These are phyloP conservation scores for Lactarius akahatsu DNA, from an alignment of 768 basidiomycete species.

Conservation along the genomic window DNA sequence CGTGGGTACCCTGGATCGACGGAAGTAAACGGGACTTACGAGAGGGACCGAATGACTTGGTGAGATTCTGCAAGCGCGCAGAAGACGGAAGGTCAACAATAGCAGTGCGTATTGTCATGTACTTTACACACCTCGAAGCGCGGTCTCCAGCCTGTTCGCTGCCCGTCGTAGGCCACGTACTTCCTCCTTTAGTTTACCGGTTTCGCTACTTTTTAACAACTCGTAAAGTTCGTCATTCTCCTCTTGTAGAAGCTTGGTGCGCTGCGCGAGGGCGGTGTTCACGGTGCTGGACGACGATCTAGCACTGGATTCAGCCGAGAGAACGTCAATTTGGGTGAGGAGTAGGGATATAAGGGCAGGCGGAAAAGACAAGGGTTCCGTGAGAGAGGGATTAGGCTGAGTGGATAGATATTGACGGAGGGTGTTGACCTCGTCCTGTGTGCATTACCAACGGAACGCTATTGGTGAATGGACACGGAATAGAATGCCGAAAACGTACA, in stretches of 20 bases:
- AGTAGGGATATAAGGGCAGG: slow-evolving; percentile 67
- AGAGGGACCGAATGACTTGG: slow-evolving; percentile 62
- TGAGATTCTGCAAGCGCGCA: slow-evolving; percentile 62
- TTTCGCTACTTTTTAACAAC: slow-evolving; percentile 69
- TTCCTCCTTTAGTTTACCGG: slow-evolving; percentile 80
- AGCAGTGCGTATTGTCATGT: slow-evolving; percentile 13
- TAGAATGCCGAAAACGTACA: slow-evolving; percentile 46
- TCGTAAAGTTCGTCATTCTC: slow-evolving; percentile 88
- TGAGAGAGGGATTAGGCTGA: slow-evolving; percentile 57
- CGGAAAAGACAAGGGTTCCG: slow-evolving; percentile 68
- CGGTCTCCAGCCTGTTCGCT: slow-evolving; percentile 67
- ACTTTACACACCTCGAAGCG: slow-evolving; percentile 63
- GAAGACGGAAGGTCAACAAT: slow-evolving; percentile 12
- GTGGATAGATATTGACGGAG: slow-evolving; percentile 63
- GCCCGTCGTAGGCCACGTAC: slow-evolving; percentile 65
- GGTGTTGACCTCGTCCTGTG: slow-evolving; percentile 75
- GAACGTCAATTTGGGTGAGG: slow-evolving; percentile 59
- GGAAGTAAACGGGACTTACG: slow-evolving; percentile 50
- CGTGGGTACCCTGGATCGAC: slow-evolving; percentile 19
- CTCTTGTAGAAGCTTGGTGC: slow-evolving; percentile 70
- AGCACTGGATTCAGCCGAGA: slow-evolving; percentile 35
- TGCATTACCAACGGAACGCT: slow-evolving; percentile 28
- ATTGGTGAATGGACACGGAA: slow-evolving; percentile 1
- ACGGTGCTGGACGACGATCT: slow-evolving; percentile 50
- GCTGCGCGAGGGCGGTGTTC: slow-evolving; percentile 70